Conservation (phyloP, 129 eudicot genomes). For the Smallanthus sonchifolius region DNA sequence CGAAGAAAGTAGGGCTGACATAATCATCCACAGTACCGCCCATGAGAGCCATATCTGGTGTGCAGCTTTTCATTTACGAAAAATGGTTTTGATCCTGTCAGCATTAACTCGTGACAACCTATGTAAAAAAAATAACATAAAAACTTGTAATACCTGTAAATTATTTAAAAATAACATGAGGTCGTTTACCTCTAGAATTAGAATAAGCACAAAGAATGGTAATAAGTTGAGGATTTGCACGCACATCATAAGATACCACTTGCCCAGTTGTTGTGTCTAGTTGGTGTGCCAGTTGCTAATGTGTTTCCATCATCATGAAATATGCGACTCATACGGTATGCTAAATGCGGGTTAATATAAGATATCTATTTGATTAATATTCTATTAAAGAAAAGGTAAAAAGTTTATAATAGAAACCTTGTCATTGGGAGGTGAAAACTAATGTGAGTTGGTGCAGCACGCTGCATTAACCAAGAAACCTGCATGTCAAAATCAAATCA, state of each 20-base stretch:
- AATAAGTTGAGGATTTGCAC: constrained; percentile 88
- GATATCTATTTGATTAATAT: not conserved
- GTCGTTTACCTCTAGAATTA: constrained; percentile 64
- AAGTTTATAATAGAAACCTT: constrained; percentile 48
- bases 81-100: constrained; percentile 96
- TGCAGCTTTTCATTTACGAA: constrained; percentile 67
- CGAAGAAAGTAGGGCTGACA: constrained; percentile 98
- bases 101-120: constrained; percentile 91
- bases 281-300: constrained; percentile 93
- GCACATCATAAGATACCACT: constrained; percentile 89
- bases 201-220: constrained; percentile 92
- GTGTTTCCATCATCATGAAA: constrained; percentile 85
- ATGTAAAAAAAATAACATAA: constrained; percentile 15
- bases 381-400: not conserved
- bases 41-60: constrained; percentile 66
- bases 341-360: constrained; percentile 38
- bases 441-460: constrained; percentile 94
- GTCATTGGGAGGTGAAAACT: constrained; percentile 89
- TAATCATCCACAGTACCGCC: constrained; percentile 91
- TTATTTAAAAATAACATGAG: not conserved
- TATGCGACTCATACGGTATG: constrained; percentile 76
- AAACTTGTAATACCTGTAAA: not conserved
- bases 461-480: constrained; percentile 97
- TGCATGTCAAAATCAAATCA: constrained; percentile 24
- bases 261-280: constrained; percentile 90